Evolutionary conservation across 176 grass and related monocot genomes (phyloP), one percentile per base, ranked within the genome.

Genomic region (Bonia amplexicaulis): DNA sequence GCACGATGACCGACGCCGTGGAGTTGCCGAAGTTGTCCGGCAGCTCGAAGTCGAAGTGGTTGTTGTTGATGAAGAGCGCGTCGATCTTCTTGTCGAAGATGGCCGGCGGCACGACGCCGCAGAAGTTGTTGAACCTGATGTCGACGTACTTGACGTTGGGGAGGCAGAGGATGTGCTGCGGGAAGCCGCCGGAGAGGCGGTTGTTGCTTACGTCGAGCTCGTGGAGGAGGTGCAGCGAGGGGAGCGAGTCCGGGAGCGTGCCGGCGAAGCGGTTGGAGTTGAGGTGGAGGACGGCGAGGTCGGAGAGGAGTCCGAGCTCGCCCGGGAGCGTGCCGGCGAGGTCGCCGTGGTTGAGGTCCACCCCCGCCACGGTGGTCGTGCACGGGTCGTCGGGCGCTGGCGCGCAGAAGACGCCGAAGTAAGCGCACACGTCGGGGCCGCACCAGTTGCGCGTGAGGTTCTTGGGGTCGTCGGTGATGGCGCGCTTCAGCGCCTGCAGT

Each of bases 141-240:
- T 97, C 94, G 49, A 97, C 79, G 82, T 87, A 94, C 85, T 76
- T 90, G 79, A 97, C 65, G 67, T 88, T 91, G 10, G 94, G 92
- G 1, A 94, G 52, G 58, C 91, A 91, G 45, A 97, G 85, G 59
- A 97, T 78, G 49, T 94, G 87, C 35, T 82, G 73, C 17, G 94
- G 94, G 85, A 97, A 97, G 1, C 63, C 78, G 81, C 94, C 94
- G 67, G 82, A 44, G 39, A 97, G 74, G 25, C n/a, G 83, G 76
- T 97, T 97, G 91, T 94, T 97, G 92, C 94, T 97, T 67, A 97
- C 52, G 70, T 97, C 94, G 6, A 97, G 87, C 89, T 97, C 94
- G 66, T 94, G 85, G 16, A 97, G 87, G 37, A 88, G 79, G 6
- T 66, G 47, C 1, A 92, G 81, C 53, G 61, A 71, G 6, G 81